Evolutionary conservation across 768 basidiomycete genomes (phyloP).

Genomic region (Leccinellum luteum): DNA sequence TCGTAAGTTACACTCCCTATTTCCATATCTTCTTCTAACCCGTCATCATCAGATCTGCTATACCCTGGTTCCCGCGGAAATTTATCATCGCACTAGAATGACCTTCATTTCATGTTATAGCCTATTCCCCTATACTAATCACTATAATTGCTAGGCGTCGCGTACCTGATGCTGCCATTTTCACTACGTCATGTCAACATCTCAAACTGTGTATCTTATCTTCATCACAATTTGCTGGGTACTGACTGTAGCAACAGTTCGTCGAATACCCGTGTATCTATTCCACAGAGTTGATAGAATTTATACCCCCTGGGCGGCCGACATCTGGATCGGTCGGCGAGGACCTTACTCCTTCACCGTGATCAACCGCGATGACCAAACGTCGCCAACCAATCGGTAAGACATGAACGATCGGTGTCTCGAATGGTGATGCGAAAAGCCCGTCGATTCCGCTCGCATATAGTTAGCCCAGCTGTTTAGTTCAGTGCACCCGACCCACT

Average conservation of each 20-base stretch:
- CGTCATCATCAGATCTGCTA: constrained; percentile 1
- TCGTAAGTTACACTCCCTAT: constrained; percentile 2
- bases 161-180: background rate
- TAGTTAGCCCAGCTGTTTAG: background rate
- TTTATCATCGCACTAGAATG: background rate
- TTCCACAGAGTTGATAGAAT: background rate
- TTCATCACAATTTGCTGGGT: background rate
- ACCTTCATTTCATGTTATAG: background rate
- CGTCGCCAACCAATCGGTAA: background rate
- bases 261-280: constrained; percentile 1
- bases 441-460: background rate
- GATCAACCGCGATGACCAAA: background rate
- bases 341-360: background rate
- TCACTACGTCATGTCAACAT: background rate
- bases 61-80: background rate
- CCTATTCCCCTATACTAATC: background rate
- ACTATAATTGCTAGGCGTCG: background rate
- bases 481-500: background rate
- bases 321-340: background rate
- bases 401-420: background rate
- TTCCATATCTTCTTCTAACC: background rate
- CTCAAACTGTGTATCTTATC: constrained; percentile 1
- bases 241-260: constrained; percentile 21
- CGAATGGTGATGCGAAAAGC: background rate
- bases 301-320: background rate